phyloP scores from a whole-genome alignment of 2,329 filamentous ascomycete genomes.

The Diaporthe ampelina region DNA sequence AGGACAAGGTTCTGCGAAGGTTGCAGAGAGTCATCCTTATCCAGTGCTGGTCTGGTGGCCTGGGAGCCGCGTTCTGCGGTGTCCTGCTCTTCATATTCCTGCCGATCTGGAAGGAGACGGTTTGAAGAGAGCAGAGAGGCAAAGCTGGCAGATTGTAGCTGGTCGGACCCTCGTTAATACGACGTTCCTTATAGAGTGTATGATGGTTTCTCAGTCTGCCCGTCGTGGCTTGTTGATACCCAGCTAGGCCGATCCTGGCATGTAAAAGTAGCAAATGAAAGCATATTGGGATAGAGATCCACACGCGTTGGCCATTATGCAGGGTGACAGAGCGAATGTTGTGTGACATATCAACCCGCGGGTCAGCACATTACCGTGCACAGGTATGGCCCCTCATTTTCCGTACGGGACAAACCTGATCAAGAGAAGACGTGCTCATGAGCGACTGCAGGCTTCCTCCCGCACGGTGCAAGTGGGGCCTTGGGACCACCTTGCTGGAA shows the following conservation, averaged over 20 bases:
- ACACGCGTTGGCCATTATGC: not conserved
- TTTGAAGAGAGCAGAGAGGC: conserved; percentile 28
- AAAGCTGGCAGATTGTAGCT: not conserved
- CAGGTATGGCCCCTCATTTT: not conserved
- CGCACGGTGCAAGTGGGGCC: not conserved
- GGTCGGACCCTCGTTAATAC: not conserved
- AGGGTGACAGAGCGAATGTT: not conserved
- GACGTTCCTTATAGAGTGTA: not conserved
- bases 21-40: conserved; percentile 61
- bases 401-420: not conserved
- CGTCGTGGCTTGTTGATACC: conserved; percentile 30
- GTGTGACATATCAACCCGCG: not conserved
- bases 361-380: not conserved
- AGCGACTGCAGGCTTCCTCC: not conserved
- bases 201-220: conserved; percentile 17
- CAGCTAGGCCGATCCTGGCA: conserved; percentile 15
- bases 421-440: not conserved
- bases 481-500: not conserved
- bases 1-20: conserved; percentile 57
- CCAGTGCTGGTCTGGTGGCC: conserved; percentile 56
- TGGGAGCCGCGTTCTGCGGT: conserved; percentile 53
- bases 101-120: conserved; percentile 58
- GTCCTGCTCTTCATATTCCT: conserved; percentile 59
- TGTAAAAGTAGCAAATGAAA: conserved; percentile 14
- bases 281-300: not conserved